phyloP scores from a whole-genome alignment of 1,284 basidiomycete species.

The Sutorius eximius region DNA sequence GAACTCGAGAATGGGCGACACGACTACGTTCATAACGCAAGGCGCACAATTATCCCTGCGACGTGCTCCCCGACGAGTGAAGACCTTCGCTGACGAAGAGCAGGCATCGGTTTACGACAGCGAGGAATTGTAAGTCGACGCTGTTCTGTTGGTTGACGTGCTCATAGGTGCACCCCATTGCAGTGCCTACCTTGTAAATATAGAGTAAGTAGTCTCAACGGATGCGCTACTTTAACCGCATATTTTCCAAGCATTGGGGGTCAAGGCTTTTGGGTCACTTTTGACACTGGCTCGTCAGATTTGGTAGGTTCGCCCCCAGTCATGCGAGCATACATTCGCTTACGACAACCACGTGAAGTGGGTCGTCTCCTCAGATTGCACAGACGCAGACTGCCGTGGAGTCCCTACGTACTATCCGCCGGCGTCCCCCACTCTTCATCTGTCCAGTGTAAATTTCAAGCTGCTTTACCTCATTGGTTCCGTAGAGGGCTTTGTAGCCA shows the following conservation, averaged over 20 bases:
- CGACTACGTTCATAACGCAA: constrained; percentile 20
- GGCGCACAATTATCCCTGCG: constrained; percentile 26
- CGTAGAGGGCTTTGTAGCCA: constrained; percentile 45
- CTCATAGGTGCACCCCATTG: not conserved
- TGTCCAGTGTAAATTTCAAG: constrained; percentile 38
- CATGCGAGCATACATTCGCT: not conserved
- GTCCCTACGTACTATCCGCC: constrained; percentile 34
- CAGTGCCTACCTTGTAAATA: constrained; percentile 34
- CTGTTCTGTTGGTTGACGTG: not conserved
- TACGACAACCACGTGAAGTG: constrained; percentile 27
- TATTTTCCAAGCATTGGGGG: constrained; percentile 28
- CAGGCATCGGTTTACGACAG: constrained; percentile 25
- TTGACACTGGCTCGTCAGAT: constrained; percentile 37
- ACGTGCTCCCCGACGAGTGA: constrained; percentile 25
- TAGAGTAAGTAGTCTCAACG: constrained; percentile 19
- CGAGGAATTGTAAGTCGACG: constrained; percentile 30
- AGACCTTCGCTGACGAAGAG: constrained; percentile 9
- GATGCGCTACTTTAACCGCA: not conserved
- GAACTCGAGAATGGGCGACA: constrained; percentile 17
- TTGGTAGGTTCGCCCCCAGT: constrained; percentile 19
- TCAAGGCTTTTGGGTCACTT: constrained; percentile 36
- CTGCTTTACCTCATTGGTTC: constrained; percentile 49
- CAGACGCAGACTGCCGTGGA: constrained; percentile 33
- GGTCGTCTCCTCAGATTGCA: constrained; percentile 38
- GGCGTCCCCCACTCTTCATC: constrained; percentile 34